Percentiles rank a stretch among this genome's conserved stretches.
Evolutionary conservation across 495 filamentous ascomycete genomes (phyloP).

Genomic region (Collariella sp.): DNA sequence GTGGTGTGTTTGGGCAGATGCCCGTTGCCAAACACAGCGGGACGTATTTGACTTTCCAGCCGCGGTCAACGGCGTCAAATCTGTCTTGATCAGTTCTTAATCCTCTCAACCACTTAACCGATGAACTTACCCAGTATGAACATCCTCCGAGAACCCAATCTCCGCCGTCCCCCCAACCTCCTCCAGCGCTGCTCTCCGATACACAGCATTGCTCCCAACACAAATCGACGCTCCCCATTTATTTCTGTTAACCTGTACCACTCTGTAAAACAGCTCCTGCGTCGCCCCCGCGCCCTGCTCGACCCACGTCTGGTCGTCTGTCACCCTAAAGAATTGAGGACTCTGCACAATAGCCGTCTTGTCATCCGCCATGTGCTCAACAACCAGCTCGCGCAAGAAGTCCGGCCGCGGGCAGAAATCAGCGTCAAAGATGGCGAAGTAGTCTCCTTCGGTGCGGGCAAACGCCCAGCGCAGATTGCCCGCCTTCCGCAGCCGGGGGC

Average conservation of each 20-base stretch:
- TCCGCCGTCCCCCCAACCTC: constrained; percentile 27
- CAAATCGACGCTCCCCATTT: constrained; percentile 28
- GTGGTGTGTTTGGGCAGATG: constrained; percentile 29
- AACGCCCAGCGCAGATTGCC: constrained; percentile 30
- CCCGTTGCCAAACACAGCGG: constrained; percentile 27
- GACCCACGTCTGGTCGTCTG: constrained; percentile 28
- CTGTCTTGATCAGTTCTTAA: not conserved
- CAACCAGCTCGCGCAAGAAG: constrained; percentile 23
- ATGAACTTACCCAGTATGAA: constrained; percentile 25
- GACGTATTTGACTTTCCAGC: constrained; percentile 31
- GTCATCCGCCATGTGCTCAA: constrained; percentile 26
- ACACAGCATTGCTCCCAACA: constrained; percentile 28
- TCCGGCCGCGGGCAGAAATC: constrained; percentile 28
- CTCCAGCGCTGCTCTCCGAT: constrained; percentile 19
- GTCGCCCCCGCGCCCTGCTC: constrained; percentile 30
- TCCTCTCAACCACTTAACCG: not conserved
- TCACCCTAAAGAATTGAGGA: constrained; percentile 27
- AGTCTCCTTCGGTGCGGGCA: constrained; percentile 21
- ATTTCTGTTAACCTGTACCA: constrained; percentile 29
- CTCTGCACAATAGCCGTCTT: constrained; percentile 26
- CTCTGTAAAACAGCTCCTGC: constrained; percentile 29
- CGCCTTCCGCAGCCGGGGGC: constrained; percentile 26
- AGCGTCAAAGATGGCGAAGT: constrained; percentile 30
- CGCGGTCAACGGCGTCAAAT: constrained; percentile 27
- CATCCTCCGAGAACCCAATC: constrained; percentile 31